phyloP scores from a whole-genome alignment of 805 yeast genomes.

The Tetrapisispora pingtungensis region DNA sequence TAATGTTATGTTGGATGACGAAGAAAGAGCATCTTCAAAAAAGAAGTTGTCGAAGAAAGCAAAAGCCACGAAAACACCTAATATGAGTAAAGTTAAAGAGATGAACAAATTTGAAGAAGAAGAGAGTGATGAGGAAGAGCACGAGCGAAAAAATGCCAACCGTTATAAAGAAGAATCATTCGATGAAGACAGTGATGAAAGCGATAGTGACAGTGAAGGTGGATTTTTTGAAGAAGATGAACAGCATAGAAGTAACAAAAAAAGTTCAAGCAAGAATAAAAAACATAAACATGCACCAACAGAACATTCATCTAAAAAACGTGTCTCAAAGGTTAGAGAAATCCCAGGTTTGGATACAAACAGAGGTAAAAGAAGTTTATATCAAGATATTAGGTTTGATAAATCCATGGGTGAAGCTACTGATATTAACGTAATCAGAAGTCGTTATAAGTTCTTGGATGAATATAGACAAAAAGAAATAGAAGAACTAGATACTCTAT shows the following conservation, averaged over 20 bases:
- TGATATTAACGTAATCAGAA: constrained; percentile 54
- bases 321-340: constrained; percentile 59
- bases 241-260: constrained; percentile 6
- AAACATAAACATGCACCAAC: constrained; percentile 79
- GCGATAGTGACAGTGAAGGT: neutral
- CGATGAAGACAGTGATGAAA: constrained; percentile 7
- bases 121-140: neutral
- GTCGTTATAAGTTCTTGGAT: constrained; percentile 76
- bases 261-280: constrained; percentile 19
- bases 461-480: constrained; percentile 75
- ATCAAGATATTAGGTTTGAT: constrained; percentile 83
- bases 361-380: constrained; percentile 33
- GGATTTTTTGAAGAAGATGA: constrained; percentile 5
- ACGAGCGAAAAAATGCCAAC: neutral
- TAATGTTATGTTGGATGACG: constrained; percentile 34
- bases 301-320: constrained; percentile 63
- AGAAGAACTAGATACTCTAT: constrained; percentile 41
- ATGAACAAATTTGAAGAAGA: neutral
- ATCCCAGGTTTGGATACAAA: constrained; percentile 53
- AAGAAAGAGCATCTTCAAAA: constrained; percentile 10
- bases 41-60: constrained; percentile 1
- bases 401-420: constrained; percentile 80
- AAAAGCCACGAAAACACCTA: constrained; percentile 10
- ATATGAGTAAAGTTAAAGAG: neutral
- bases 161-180: constrained; percentile 11